Conservation (phyloP, 805 yeast genomes). For the Yamadazyma paraphyllophila region DNA sequence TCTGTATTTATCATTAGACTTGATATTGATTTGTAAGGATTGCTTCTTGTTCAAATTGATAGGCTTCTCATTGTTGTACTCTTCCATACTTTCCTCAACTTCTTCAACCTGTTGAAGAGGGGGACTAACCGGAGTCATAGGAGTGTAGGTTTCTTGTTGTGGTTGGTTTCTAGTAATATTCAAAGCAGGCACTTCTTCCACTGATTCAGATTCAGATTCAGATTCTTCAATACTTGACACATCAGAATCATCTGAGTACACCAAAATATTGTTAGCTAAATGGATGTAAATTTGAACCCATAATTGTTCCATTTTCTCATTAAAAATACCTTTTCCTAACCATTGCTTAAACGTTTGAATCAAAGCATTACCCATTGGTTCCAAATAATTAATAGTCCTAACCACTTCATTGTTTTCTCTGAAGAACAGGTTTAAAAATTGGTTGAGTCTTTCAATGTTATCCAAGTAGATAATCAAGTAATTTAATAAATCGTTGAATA, state of each 20-base stretch:
- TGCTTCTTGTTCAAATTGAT: conserved; percentile 12
- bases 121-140: conserved; percentile 15
- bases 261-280: conserved; percentile 38
- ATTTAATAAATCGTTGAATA: conserved; percentile 35
- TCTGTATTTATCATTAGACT: conserved; percentile 28
- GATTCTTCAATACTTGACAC: conserved; percentile 12
- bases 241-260: conserved; percentile 19
- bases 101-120: conserved; percentile 15
- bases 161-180: conserved; percentile 15
- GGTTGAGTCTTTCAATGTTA: conserved; percentile 26
- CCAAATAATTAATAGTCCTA: conserved; percentile 30
- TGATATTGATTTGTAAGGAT: conserved; percentile 14
- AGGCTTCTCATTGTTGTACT: conserved; percentile 10
- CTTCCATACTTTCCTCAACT: conserved; percentile 10
- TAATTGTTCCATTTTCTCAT: conserved; percentile 30
- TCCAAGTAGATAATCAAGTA: conserved; percentile 32
- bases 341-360: conserved; percentile 36
- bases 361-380: conserved; percentile 41
- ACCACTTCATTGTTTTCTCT: conserved; percentile 29
- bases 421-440: conserved; percentile 33
- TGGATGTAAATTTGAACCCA: conserved; percentile 42
- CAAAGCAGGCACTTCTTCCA: conserved; percentile 27
- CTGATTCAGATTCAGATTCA: conserved; percentile 22
- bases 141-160: conserved; percentile 7
- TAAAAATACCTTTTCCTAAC: conserved; percentile 31